phyloP scores from a whole-genome alignment of 2,329 filamentous ascomycete species.

The Hymenoscyphus salicellus region DNA sequence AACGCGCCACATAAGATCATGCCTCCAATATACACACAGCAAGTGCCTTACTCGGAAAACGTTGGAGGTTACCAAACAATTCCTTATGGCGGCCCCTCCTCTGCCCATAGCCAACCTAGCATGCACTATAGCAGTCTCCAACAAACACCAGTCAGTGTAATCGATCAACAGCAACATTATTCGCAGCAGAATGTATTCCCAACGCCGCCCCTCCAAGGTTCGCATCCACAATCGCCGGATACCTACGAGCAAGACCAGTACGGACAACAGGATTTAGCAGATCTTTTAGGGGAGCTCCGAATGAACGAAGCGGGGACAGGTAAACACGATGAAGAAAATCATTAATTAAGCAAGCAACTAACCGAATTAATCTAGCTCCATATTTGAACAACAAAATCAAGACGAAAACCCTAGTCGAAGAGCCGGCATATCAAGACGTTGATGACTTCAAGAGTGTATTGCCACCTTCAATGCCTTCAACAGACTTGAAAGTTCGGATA shows the following conservation, averaged over 20 bases:
- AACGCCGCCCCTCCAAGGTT: constrained; percentile 45
- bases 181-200: constrained; percentile 50
- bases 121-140: constrained; percentile 53
- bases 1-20: constrained; percentile 39
- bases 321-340: constrained; percentile 43
- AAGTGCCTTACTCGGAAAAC: constrained; percentile 45
- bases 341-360: not conserved
- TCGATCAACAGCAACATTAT: constrained; percentile 52
- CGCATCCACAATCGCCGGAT: constrained; percentile 42
- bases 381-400: constrained; percentile 68
- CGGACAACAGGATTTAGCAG: constrained; percentile 68
- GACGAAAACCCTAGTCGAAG: constrained; percentile 49
- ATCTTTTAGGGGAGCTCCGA: constrained; percentile 80
- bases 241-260: constrained; percentile 62
- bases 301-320: constrained; percentile 85
- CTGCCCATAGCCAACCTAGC: constrained; percentile 44
- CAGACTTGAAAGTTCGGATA: constrained; percentile 78
- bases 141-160: constrained; percentile 46
- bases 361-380: constrained; percentile 55
- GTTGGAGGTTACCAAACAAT: constrained; percentile 40
- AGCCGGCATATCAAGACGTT: constrained; percentile 64
- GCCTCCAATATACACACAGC: constrained; percentile 47
- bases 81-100: constrained; percentile 42
- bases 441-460: constrained; percentile 71
- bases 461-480: constrained; percentile 63